Conservation (phyloP, 208 protist species). For the Naegleria lovaniensis region DNA sequence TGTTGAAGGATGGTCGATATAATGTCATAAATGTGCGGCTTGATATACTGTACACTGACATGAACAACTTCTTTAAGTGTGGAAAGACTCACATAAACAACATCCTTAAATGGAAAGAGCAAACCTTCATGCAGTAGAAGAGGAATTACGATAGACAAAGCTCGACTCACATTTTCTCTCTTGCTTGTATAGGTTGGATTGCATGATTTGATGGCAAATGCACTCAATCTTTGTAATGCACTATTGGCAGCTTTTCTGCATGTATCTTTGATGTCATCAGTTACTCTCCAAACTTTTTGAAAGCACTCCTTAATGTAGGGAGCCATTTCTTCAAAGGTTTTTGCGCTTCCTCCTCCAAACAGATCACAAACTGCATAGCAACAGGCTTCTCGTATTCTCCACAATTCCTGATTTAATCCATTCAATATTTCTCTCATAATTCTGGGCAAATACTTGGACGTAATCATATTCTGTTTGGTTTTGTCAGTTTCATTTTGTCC, state of each 20-base stretch:
- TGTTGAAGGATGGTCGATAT: neutral
- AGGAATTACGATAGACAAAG: neutral
- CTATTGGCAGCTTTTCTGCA: neutral
- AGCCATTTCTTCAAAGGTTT: constrained; percentile 23
- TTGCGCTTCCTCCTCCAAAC: neutral
- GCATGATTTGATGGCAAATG: neutral
- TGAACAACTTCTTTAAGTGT: neutral
- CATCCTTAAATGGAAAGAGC: neutral
- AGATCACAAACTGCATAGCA: constrained; percentile 34
- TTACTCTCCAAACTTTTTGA: neutral
- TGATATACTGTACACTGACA: neutral
- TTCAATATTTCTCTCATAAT: constrained; percentile 33
- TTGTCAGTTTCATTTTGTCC: constrained; percentile 25
- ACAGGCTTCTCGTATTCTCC: constrained; percentile 35
- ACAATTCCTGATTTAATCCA: neutral
- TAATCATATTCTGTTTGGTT: constrained; percentile 11
- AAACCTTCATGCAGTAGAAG: neutral
- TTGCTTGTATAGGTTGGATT: constrained; percentile 9
- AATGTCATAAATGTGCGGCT: neutral
- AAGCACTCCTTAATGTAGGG: neutral
- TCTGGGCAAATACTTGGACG: neutral
- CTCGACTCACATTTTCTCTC: neutral
- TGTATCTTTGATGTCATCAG: constrained; percentile 1
- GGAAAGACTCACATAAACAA: neutral
- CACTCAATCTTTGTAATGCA: neutral